These are phyloP conservation scores for Endotrypanum monterogeii DNA, from an alignment of 208 protist species.

Conservation along the genomic window DNA sequence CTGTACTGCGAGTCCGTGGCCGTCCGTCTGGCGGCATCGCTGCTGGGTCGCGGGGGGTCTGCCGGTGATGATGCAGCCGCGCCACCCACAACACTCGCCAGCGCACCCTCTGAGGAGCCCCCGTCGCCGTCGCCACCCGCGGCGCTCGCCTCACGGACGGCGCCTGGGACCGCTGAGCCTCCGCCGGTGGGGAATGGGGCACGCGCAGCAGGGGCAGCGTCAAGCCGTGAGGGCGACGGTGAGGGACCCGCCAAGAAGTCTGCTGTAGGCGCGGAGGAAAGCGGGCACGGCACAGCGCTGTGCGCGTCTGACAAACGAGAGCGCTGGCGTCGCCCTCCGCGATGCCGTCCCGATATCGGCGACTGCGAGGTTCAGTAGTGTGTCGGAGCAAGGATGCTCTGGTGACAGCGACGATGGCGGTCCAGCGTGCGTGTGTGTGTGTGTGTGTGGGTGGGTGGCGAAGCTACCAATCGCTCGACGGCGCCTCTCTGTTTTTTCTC, in stretches of 20 bases:
- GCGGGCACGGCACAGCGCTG: neutral
- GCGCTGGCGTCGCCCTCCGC: slow-evolving; percentile 6
- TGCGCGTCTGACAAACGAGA: neutral
- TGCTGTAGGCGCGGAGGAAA: neutral
- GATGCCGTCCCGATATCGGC: slow-evolving; percentile 33
- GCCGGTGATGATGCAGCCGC: neutral
- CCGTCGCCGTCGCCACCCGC: neutral
- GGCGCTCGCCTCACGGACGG: neutral
- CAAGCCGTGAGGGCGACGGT: neutral
- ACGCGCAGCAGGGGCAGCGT: neutral
- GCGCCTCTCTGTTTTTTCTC: neutral
- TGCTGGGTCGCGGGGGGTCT: slow-evolving; percentile 9
- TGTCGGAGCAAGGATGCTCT: neutral
- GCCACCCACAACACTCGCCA: neutral
- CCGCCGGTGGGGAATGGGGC: neutral
- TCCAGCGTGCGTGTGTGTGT: neutral
- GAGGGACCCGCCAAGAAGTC: neutral
- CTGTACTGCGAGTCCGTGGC: slow-evolving; percentile 59
- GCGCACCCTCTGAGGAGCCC: neutral
- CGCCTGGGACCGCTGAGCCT: neutral
- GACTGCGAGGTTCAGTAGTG: slow-evolving; percentile 55
- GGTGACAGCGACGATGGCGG: neutral
- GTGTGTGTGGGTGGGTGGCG: slow-evolving; percentile 3
- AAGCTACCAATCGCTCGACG: neutral
- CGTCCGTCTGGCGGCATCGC: slow-evolving; percentile 30